phyloP scores from a whole-genome alignment of 805 yeast species.

The Candida incommunis region DNA sequence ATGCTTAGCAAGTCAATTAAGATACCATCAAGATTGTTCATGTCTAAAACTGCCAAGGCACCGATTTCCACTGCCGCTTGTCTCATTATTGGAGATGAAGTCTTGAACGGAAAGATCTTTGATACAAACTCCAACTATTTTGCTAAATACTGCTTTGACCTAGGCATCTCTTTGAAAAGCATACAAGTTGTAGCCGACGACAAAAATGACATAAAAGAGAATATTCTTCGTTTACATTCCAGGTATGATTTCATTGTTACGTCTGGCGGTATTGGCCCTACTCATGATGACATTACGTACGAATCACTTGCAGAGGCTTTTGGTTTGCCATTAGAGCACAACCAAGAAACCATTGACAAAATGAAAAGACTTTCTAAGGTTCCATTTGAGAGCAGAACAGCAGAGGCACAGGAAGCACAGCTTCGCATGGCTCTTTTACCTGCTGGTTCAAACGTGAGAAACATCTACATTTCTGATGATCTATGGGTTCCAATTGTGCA shows the following conservation, averaged over 20 bases:
- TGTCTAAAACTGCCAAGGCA: too few relatives aligned
- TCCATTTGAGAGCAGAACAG: slow-evolving; percentile 9
- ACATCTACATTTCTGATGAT: slow-evolving; percentile 30
- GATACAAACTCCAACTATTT: slow-evolving; percentile 68
- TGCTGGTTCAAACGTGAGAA: slow-evolving; percentile 20
- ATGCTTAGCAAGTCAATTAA: too few relatives aligned
- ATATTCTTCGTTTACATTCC: slow-evolving; percentile 32
- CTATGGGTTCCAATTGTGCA: slow-evolving; percentile 80
- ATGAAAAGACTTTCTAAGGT: slow-evolving; percentile 32
- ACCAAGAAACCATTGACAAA: slow-evolving; percentile 41
- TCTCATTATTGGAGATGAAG: slow-evolving; percentile 73
- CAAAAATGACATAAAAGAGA: slow-evolving; percentile 42
- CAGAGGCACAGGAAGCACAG: slow-evolving; percentile 43
- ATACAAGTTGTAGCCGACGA: slow-evolving; percentile 72
- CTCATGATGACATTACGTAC: slow-evolving; percentile 84
- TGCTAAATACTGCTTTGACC: slow-evolving; percentile 52
- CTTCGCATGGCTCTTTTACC: slow-evolving; percentile 76
- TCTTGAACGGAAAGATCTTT: slow-evolving; percentile 67
- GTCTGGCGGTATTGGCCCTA: slow-evolving; percentile 69
- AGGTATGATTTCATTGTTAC: slow-evolving; percentile 59
- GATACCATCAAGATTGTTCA: too few relatives aligned
- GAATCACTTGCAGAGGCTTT: slow-evolving; percentile 57
- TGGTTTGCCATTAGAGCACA: slow-evolving; percentile 33
- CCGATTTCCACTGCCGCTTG: slow-evolving; percentile 15
- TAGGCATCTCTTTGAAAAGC: slow-evolving; percentile 52